Base-by-base conservation (phyloP, 1,139 yeast species). In the Suhomyces ambrosiae region DNA sequence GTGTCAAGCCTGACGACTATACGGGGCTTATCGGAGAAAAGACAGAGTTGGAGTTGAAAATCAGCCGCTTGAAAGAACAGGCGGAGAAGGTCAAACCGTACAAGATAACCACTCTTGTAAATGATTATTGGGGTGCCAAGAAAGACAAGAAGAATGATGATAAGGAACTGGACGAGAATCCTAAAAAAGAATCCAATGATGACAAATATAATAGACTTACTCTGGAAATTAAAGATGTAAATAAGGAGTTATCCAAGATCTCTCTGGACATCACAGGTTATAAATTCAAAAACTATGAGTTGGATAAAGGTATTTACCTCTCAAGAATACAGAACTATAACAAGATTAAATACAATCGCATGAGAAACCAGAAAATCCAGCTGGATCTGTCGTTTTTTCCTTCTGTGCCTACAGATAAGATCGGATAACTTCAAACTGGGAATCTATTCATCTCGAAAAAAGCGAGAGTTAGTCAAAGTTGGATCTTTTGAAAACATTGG, bases 221-320 rank as follows among this genome's bases (percentile, higher is more conserved):
- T 3, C 24, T 16, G 21, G 51, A 61, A 40, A 35, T 59, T 32
- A 41, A 60, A 27, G 53, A 50, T 12, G 37, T 55, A 4, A 43
- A 51, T 36, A 47, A 54, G 30, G 35, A 52, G 24, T 47, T 61
- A 33, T 29, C 36, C 11, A 40, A 41, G 17, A 23, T 34, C 14
- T 30, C 37, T n/a, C 28, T 22, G 27, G 28, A 42, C 3, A 44
- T 53, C 9, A 35, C 62, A 27, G 45, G 48, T 21, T 65, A 56
- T 50, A 51, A 60, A 42, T 76, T 79, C 45, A 71, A 80, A 44
- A 60, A 63, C 5, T 84, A 63, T 53, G 60, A 61, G 24, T 63
- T 86, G 40, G 68, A 81, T 49, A 66, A 68, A 35, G 74, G 71
- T 35, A 77, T 84, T 29, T 82, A 68, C 56, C 68, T 63, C 40